These are phyloP conservation scores for Acer yangbiense DNA, from an alignment of 345 rosid species.

Conservation along the genomic window DNA sequence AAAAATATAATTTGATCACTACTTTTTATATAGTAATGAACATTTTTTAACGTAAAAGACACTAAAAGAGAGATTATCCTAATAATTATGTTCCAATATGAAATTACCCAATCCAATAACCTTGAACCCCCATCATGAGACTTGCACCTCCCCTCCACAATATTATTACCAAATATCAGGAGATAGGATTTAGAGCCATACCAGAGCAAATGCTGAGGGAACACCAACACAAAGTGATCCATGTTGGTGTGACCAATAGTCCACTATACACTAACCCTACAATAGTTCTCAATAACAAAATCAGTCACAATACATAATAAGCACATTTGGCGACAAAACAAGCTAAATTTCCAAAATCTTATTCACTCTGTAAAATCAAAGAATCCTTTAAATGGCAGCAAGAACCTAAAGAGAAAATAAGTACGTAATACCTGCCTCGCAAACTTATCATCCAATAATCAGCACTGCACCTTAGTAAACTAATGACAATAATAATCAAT, in stretches of 20 bases:
- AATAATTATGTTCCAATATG: conserved; percentile 1
- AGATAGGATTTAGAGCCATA: conserved; percentile 54
- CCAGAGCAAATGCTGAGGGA: conserved; percentile 53
- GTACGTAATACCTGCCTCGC: conserved; percentile 16
- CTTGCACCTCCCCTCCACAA: conserved; percentile 28
- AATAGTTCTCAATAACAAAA: conserved; percentile 50
- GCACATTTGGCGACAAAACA: conserved; percentile 26
- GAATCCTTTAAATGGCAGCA: background rate
- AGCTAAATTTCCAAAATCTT: conserved; percentile 22
- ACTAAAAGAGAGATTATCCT: conserved; percentile 16
- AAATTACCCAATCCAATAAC: conserved; percentile 19
- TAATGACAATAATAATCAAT: conserved; percentile 10
- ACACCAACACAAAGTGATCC: conserved; percentile 57
- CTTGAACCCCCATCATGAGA: conserved; percentile 19
- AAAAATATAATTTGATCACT: background rate
- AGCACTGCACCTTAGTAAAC: conserved; percentile 8
- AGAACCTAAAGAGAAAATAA: conserved; percentile 13
- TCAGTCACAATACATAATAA: conserved; percentile 37
- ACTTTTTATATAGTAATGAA: background rate
- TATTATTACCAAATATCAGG: conserved; percentile 35
- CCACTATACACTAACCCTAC: conserved; percentile 64
- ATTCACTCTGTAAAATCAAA: conserved; percentile 24
- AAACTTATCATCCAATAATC: conserved; percentile 22
- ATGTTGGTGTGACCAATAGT: conserved; percentile 58
- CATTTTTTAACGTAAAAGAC: background rate